Evolutionary conservation across 2,329 filamentous ascomycete species (phyloP), one percentile per base, ranked within the genome.

Genomic region (Neopestalotiopsis rosae): DNA sequence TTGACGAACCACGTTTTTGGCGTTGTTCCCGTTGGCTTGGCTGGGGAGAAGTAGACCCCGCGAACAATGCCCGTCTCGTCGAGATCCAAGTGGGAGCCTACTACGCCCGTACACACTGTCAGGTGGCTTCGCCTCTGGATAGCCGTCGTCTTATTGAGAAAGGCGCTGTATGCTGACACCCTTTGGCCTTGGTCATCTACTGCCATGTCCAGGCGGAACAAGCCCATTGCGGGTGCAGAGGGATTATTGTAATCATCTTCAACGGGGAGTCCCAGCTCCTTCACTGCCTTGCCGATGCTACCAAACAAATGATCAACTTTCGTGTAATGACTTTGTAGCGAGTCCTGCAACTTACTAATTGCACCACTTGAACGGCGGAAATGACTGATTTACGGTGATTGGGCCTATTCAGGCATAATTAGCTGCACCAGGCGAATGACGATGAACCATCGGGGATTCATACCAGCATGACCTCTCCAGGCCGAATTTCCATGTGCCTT

Each of bases 81-180:
- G 1, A 77, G 9, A 13, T 76, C 71, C 4, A 81, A 67, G 38
- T 70, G 76, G 4, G 78, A 76, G 12, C 71, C 78, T 2, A 76
- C 66, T 0, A 73, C 75, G 24, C 76, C 74, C 1, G 76, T 77
- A 67, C 78, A 80, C 40, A 81, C 70, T n/a, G 71, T 74, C 10
- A 80, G 72, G 52, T 65, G 72, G 10, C 17, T 52, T n/a, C 17
- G 45, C 45, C 45, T 52, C 7, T 52, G n/a, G 6, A n/a, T 52
- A n/a, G 70, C 76, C 2, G 74, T 58, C 2, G 64, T 28, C 52
- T 71, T 74, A 61, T 71, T 72, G 32, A 81, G 71, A 57, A 76
- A 81, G 1, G 76, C 76, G 1, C 70, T 68, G 63, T 75, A 72
- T 1, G 77, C 68, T 0, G 78, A 79, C 5, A 74, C 38, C 20